Evolutionary conservation across 345 rosid species (phyloP).

Genomic region (Populus pruinosa): DNA sequence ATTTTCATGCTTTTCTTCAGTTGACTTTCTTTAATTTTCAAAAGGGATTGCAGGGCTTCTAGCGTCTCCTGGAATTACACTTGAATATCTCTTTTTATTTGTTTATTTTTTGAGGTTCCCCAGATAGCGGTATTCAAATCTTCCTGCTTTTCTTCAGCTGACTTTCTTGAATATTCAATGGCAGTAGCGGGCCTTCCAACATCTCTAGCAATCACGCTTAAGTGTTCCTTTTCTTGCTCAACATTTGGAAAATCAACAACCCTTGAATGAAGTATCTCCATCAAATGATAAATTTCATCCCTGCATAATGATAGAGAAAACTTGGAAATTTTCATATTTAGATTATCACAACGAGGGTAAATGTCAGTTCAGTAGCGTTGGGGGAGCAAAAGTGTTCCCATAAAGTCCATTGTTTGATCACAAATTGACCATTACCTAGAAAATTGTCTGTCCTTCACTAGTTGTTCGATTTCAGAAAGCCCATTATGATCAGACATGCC

Average conservation of each 20-base stretch:
- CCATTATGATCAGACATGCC: conserved; percentile 22
- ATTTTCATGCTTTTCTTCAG: conserved; percentile 36
- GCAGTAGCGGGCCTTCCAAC: conserved; percentile 29
- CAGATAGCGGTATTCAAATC: conserved; percentile 28
- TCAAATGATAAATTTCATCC: conserved; percentile 61
- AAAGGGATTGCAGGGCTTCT: conserved; percentile 25
- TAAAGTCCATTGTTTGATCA: neutral
- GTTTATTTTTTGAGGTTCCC: conserved; percentile 34
- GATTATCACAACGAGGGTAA: neutral
- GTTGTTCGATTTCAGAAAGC: conserved; percentile 67
- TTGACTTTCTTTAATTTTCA: conserved; percentile 33
- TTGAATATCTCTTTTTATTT: conserved; percentile 25
- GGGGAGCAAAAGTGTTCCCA: neutral
- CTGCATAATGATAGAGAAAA: conserved; percentile 38
- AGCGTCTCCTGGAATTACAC: conserved; percentile 29
- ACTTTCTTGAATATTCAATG: conserved; percentile 36
- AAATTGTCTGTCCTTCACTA: conserved; percentile 53
- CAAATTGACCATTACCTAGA: conserved; percentile 47
- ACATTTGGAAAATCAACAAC: conserved; percentile 40
- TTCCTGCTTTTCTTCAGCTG: conserved; percentile 34
- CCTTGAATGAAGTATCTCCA: conserved; percentile 62
- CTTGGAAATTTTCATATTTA: conserved; percentile 4
- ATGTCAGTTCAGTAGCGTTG: neutral
- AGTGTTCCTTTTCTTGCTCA: conserved; percentile 19
- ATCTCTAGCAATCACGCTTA: conserved; percentile 23